Base-by-base conservation (phyloP, 2,329 filamentous ascomycete species). In the Colletotrichum coccodes region DNA sequence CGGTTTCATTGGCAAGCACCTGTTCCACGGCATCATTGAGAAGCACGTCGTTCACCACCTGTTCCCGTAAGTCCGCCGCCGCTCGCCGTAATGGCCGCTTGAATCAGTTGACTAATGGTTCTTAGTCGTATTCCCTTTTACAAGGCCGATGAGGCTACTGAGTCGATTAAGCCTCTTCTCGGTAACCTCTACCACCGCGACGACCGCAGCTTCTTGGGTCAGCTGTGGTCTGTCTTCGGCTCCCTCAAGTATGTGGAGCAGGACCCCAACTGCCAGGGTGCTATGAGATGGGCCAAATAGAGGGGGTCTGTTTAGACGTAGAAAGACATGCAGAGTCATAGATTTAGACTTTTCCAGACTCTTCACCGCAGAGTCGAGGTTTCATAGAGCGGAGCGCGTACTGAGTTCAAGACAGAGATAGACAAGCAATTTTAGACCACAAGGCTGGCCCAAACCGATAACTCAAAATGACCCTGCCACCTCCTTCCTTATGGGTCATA, bases 41-140 rank as follows among this genome's bases (percentile, higher is more conserved):
- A 86, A 86, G 72, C 89, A 90, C 75, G 89, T 90, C 26, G 82
- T 89, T 50, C 89, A 91, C 78, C 89, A 91, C 72, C 80, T 88
- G 21, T 86, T 89, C 79, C 85, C 88, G 79, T 86, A 80, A 72
- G 81, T 50, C 18, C 36, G 11, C 5, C 26, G 8, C 42, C 11
- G 6, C 12, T 18, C 26, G 28, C 7, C 18, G 2, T 44, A 9
- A 8, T 12, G n/a, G 8, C 21, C 11, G 3, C 11, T 2, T 21
- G 18, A 14, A 38, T 21, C 2, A 2, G 11, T 23, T 36, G 4
- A 3, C 28, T 68, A 59, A 65, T 73, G 62, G 46, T 57, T 7
- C n/a, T 14, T 60, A 83, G 81, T 30, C 78, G 80, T 40, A 89
- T 90, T 52, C 88, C 88, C 16, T 89, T 89, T 77, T 90, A 90